phyloP scores from a whole-genome alignment of 768 basidiomycete species.

The Suillus americanus region DNA sequence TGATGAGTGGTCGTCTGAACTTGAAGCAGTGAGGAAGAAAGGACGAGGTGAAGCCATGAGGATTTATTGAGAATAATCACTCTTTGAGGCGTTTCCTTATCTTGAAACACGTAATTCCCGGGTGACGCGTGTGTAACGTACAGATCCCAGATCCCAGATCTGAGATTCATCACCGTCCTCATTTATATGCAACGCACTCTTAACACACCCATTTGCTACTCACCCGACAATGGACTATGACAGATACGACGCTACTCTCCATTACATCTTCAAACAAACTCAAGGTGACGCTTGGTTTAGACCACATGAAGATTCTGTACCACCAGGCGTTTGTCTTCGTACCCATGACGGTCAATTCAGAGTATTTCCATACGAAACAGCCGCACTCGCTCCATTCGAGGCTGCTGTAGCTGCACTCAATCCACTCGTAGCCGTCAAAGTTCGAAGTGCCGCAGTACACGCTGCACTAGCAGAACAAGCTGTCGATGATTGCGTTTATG shows the following conservation, averaged over 20 bases:
- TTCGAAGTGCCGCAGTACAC: slow-evolving; percentile 49
- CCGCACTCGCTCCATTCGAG: slow-evolving; percentile 55
- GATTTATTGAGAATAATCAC: neutral
- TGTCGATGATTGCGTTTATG: slow-evolving; percentile 38
- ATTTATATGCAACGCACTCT: neutral
- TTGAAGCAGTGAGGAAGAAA: slow-evolving; percentile 32
- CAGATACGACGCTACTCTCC: slow-evolving; percentile 31
- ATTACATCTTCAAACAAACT: slow-evolving; percentile 32
- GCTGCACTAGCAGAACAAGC: slow-evolving; percentile 45
- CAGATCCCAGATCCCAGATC: neutral
- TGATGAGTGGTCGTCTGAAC: slow-evolving; percentile 20
- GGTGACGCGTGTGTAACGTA: neutral
- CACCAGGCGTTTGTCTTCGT: slow-evolving; percentile 49
- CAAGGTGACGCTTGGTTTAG: slow-evolving; percentile 55
- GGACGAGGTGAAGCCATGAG: slow-evolving; percentile 36
- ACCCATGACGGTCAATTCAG: slow-evolving; percentile 48
- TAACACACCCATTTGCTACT: neutral
- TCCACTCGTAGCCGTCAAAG: slow-evolving; percentile 55
- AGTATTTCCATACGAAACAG: slow-evolving; percentile 55
- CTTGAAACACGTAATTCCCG: neutral
- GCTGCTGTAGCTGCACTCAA: slow-evolving; percentile 51
- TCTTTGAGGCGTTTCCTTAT: neutral
- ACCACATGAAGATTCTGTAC: slow-evolving; percentile 46
- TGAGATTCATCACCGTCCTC: too few relatives aligned
- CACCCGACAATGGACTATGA: slow-evolving; percentile 31